phyloP scores from a whole-genome alignment of 208 protist species.

The Borovskyia barvae region DNA sequence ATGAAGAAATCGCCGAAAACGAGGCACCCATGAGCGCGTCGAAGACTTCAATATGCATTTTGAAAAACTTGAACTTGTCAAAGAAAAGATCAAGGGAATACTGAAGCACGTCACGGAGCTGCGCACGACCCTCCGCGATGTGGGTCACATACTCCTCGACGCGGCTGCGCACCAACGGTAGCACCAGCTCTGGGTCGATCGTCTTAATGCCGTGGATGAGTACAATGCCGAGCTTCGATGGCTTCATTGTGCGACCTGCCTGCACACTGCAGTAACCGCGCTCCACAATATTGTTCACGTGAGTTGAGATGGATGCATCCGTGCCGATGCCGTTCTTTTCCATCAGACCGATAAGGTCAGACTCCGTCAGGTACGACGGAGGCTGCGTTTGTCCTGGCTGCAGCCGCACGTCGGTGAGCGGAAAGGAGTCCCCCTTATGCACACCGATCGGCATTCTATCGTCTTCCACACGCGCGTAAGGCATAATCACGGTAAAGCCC shows the following conservation, averaged over 20 bases:
- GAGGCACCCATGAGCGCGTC: constrained; percentile 94
- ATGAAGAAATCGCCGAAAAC: constrained; percentile 82
- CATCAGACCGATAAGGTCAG: constrained; percentile 98
- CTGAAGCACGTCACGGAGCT: constrained; percentile 79
- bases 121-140: constrained; percentile 90
- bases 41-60: constrained; percentile 90
- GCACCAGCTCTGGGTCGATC: constrained; percentile 94
- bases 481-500: constrained; percentile 88
- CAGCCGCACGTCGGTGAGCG: constrained; percentile 75
- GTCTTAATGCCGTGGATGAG: constrained; percentile 92
- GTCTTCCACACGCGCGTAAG: constrained; percentile 61
- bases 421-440: constrained; percentile 63
- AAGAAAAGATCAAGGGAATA: constrained; percentile 85
- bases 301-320: constrained; percentile 98
- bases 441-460: constrained; percentile 76
- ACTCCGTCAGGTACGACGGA: constrained; percentile 96
- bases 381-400: constrained; percentile 87
- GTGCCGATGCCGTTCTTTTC: constrained; percentile 98
- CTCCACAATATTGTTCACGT: constrained; percentile 97
- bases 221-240: constrained; percentile 93
- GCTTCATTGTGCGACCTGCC: constrained; percentile 84
- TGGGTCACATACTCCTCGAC: constrained; percentile 93
- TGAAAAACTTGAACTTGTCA: constrained; percentile 91
- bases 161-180: constrained; percentile 87
- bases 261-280: constrained; percentile 89